Base-by-base conservation (phyloP, 495 filamentous ascomycete species). In the Tuber magnatum region DNA sequence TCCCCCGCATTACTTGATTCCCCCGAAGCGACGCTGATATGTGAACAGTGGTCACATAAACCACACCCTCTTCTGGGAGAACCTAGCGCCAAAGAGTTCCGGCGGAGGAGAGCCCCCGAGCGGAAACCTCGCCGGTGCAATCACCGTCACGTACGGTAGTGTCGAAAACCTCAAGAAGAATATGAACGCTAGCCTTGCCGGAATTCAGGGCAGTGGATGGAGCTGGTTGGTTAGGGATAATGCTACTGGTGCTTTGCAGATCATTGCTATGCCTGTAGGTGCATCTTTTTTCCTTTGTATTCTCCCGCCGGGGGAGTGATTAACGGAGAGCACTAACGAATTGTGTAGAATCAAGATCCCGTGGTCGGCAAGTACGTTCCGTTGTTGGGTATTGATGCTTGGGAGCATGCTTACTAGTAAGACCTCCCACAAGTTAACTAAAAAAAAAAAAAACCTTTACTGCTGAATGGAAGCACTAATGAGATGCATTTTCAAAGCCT, bases 51-150 rank as follows among this genome's bases (percentile, higher is more conserved):
- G 94, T 69, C 94, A 98, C 86, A 83, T 95, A 82, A 98, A 97
- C 87, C 94, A 98, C 88, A 88, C 88, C 39, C 89, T 98, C 65
- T 98, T 98, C 89, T 98, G 95, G 95, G 93, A 98, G 88, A 97
- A 97, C 88, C 87, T 97, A 69, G 91, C 93, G 22, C 94, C 94
- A 39, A 91, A 90, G 77, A 74, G 71, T 16, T 40, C 43, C 38
- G 78, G 95, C 76, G 95, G 96, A 79, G 93, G 94, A 81, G 89
- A 91, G 77, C 92, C 89, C 18, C 87, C 90, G 0, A 85, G 84
- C 14, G 91, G 91, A 16, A 81, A 84, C 51, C 85, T 93, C 42
- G 85, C 85, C 80, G 88, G 87, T 76, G 91, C 91, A 74, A 96
- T 99, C 82, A 88, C 94, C 78, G 83, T 86, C 68, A 89, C 89